Evolutionary conservation across 1,284 basidiomycete genomes (phyloP), one percentile per base, ranked within the genome.

Genomic region (Exobasidium rhododendri): DNA sequence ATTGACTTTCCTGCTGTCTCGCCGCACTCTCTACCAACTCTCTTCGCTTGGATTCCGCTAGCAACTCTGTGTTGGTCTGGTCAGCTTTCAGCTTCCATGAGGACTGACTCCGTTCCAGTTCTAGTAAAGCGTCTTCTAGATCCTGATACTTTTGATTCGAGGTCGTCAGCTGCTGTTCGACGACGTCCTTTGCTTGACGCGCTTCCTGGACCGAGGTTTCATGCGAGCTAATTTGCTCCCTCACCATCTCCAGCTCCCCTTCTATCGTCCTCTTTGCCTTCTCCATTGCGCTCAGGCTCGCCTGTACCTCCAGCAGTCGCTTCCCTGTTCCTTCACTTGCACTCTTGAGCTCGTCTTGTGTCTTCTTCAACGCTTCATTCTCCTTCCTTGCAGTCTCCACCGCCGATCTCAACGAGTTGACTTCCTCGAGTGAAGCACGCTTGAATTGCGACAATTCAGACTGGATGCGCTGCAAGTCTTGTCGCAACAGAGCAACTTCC

Each of bases 211-310:
- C 59, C 30, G 68, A 64, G 3, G 63, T 61, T 32, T 73, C 89
- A 1, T 84, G 81, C 61, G 90, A 88, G 45, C 86, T 85, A 64
- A 91, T 31, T 14, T 46, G 87, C 53, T 88, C 85, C 30, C 87
- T 86, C 11, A 96, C 81, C 69, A 94, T 92, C 1, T 87, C 87
- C 13, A 96, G 81, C 70, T 94, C 91, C 0, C 87, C 87, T 60
- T 93, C 89, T 46, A 88, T 80, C 0, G 84, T 80, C 54, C 89
- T 85, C 73, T 86, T 89, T 7, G 84, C 82, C 76, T 88, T 89
- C 78, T 92, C 89, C 28, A 87, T 84, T 14, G 87, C 86, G 2
- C 84, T 79, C 2, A 89, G 77, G 6, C 84, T 81, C 10, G 82
- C 80, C 65, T 87, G 86, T 2, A 84, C 79, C 73, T 85, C 85